Conservation (phyloP, 768 basidiomycete genomes). For the Chlorophyllum brunneum region DNA sequence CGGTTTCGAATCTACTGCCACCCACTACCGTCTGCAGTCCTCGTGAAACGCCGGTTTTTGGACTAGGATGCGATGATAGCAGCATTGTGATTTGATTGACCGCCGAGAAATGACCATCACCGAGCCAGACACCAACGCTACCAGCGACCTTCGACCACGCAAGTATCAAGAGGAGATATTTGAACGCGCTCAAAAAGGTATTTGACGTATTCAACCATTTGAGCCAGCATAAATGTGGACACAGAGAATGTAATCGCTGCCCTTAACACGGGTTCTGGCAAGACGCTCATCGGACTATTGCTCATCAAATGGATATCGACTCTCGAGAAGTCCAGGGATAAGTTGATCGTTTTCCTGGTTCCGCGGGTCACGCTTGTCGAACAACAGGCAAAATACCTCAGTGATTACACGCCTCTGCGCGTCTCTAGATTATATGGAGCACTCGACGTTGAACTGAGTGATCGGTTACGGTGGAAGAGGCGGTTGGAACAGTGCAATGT, state of each 20-base stretch:
- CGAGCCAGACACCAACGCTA: not conserved
- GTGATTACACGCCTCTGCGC: constrained; percentile 58
- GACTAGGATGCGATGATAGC: too few species aligned
- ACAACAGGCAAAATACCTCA: constrained; percentile 72
- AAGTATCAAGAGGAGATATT: constrained; percentile 75
- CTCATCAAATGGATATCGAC: constrained; percentile 74
- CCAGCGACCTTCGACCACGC: constrained; percentile 25
- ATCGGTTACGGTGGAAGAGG: constrained; percentile 60
- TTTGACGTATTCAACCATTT: not conserved
- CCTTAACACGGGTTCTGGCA: constrained; percentile 73
- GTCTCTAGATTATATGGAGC: constrained; percentile 70
- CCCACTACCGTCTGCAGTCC: too few species aligned
- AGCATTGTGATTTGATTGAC: too few species aligned
- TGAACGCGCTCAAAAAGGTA: constrained; percentile 50
- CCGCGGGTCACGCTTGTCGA: constrained; percentile 84
- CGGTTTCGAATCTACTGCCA: not conserved
- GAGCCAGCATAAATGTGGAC: not conserved
- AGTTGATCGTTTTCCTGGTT: constrained; percentile 75
- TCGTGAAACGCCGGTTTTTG: too few species aligned
- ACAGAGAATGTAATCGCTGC: constrained; percentile 68
- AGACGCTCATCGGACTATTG: constrained; percentile 71
- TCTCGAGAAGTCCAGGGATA: constrained; percentile 44
- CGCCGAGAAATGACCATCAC: not conserved
- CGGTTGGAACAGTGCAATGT: constrained; percentile 67
- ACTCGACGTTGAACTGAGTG: constrained; percentile 65